Percentiles rank a stretch among this genome's conserved stretches.
phyloP scores from a whole-genome alignment of 148 eudicot genomes.

The Rhododendron kiyosumense region DNA sequence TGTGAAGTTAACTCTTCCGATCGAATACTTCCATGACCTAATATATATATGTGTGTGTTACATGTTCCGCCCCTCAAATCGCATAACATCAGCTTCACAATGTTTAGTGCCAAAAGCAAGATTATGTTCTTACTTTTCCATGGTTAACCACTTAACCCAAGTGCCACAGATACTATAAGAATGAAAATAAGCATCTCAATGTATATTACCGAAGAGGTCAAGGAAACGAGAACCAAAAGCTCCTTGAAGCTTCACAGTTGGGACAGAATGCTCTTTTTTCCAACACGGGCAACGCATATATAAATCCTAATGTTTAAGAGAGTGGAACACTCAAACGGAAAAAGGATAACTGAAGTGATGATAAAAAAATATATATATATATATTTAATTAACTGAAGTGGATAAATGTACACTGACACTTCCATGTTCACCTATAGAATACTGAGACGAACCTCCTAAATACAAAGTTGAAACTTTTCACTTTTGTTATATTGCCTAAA shows the following conservation, averaged over 20 bases:
- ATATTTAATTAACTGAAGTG: not conserved
- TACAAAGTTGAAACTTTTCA: not conserved
- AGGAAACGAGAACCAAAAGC: not conserved
- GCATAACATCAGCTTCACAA: not conserved
- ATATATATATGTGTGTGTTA: not conserved
- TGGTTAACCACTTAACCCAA: not conserved
- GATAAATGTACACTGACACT: not conserved
- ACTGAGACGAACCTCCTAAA: not conserved
- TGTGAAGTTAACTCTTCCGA: not conserved
- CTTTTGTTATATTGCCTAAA: not conserved
- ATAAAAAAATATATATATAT: no score
- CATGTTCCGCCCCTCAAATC: not conserved
- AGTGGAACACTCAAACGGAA: not conserved
- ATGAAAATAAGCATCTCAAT: not conserved
- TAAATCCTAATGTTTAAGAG: not conserved
- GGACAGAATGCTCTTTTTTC: not conserved
- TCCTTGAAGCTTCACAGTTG: conserved; percentile 5
- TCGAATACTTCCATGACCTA: not conserved
- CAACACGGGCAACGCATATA: not conserved
- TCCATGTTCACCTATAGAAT: not conserved
- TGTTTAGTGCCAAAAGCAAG: not conserved
- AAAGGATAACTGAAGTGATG: not conserved
- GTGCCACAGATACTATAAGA: not conserved
- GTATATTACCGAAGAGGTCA: not conserved
- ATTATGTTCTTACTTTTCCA: not conserved